Evolutionary conservation across 2,329 filamentous ascomycete genomes (phyloP), one percentile per base, ranked within the genome.

Genomic region (Nemania sp.): DNA sequence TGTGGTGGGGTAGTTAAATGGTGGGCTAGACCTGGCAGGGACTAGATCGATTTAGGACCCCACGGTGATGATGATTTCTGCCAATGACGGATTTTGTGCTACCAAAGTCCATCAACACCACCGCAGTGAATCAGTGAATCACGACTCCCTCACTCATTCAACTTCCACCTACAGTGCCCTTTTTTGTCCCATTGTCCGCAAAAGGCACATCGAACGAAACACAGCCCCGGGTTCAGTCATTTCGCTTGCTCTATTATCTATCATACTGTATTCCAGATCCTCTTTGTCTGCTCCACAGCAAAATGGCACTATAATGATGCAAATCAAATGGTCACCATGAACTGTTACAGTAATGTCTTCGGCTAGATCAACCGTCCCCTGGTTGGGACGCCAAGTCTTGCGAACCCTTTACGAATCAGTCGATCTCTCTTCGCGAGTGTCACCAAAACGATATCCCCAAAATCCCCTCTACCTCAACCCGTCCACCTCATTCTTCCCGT

Each of bases 311-410:
- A 35, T 62, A 43, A 70, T 49, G 47, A 64, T 64, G 26, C 13
- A 51, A 45, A 69, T 41, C 51, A 61, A 55, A 53, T 27, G 38
- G 71, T 70, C 74, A 78, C 55, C 70, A 78, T 78, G 77, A 77
- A 64, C 66, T 51, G 55, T 66, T 65, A 63, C 56, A 63, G 71
- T 73, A 66, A 79, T 79, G 77, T 75, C 75, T 70, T 72, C 73
- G 70, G 77, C 72, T 79, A 78, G 77, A 73, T 72, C 77, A 68
- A 74, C 71, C 60, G 67, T 76, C 69, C 70, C 77, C 60, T 76
- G 77, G 72, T 73, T 73, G 67, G 72, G 73, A 35, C 75, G 76
- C 55, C 72, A 77, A 62, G 69, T 70, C 65, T 76, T 75, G 73
- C 76, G 75, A 72, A 73, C 75, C 51, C 65, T 77, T 47, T 76